A percentile compares a stretch with the other conserved stretches of the same genome.
Conservation (phyloP, 441 rosid species). For the Populus hybrid region DNA sequence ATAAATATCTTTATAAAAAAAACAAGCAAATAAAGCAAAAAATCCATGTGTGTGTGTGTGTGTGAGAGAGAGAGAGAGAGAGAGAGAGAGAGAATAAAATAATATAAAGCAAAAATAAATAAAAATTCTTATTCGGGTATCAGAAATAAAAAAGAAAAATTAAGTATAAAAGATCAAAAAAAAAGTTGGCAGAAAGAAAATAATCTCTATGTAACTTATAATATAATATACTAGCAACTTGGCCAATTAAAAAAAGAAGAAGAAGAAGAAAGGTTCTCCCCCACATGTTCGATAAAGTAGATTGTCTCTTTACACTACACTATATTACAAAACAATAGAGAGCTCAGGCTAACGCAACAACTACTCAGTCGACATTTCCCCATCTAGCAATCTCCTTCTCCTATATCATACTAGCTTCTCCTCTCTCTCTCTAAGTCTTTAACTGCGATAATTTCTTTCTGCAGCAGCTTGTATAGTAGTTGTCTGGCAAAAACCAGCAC, state of each 20-base stretch:
- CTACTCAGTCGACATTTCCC: not conserved
- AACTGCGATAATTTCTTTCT: not conserved
- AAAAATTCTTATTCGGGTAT: not conserved
- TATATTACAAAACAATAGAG: not conserved
- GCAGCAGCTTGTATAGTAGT: not conserved
- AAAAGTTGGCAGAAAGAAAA: no score
- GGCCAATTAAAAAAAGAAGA: not conserved
- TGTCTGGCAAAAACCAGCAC: not conserved
- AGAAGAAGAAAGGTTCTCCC: not conserved
- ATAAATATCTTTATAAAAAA: not conserved
- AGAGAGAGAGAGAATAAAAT: no score
- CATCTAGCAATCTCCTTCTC: not conserved
- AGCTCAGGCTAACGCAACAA: not conserved
- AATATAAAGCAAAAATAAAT: no score
- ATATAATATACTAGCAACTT: not conserved
- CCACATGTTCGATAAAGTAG: slow-evolving; percentile 1
- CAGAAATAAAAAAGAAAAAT: no score
- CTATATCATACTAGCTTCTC: no score
- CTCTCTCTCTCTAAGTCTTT: not conserved
- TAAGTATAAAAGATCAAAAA: no score
- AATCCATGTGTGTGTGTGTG: not conserved
- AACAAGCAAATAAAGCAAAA: not conserved
- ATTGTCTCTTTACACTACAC: not conserved
- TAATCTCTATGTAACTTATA: no score
- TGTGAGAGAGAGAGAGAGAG: no score